These are phyloP conservation scores for Osmanthus fragrans DNA, from an alignment of 257 asterid genomes.

Conservation along the genomic window DNA sequence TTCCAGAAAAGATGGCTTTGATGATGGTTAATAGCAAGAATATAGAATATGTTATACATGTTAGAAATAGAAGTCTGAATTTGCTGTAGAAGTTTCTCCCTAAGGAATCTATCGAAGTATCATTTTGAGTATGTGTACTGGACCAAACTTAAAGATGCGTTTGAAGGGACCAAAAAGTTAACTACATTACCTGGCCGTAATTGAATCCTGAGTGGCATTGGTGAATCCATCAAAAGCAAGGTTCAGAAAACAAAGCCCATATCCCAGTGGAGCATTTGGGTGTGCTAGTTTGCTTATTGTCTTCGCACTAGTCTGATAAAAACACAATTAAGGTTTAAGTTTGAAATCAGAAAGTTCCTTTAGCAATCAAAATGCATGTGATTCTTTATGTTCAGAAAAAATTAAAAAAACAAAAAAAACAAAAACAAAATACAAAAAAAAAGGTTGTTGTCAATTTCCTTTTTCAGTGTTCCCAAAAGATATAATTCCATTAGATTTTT, in stretches of 20 bases:
- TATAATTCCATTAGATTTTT: neutral
- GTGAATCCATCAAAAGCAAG: slow-evolving; percentile 99
- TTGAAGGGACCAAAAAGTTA: neutral
- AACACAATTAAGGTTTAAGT: slow-evolving; percentile 16
- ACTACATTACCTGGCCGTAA: slow-evolving; percentile 62
- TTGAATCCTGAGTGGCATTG: slow-evolving; percentile 96
- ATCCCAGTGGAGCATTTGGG: slow-evolving; percentile 95
- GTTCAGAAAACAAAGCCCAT: slow-evolving; percentile 84
- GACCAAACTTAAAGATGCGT: neutral
- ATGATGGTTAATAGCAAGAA: neutral
- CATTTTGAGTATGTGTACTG: neutral
- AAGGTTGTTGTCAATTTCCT: neutral
- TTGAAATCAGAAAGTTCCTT: neutral
- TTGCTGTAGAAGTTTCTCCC: no score
- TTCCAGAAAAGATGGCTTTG: neutral
- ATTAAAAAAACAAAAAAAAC: no score
- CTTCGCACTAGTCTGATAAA: slow-evolving; percentile 84
- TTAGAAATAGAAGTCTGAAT: neutral
- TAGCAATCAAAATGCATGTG: neutral
- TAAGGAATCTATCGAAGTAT: neutral
- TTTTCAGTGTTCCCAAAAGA: neutral
- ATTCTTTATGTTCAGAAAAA: neutral
- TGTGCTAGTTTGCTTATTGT: slow-evolving; percentile 88
- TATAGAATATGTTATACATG: neutral
- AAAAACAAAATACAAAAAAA: neutral